Base-by-base conservation (phyloP, 345 rosid species). In the Abelmoschus esculentus region DNA sequence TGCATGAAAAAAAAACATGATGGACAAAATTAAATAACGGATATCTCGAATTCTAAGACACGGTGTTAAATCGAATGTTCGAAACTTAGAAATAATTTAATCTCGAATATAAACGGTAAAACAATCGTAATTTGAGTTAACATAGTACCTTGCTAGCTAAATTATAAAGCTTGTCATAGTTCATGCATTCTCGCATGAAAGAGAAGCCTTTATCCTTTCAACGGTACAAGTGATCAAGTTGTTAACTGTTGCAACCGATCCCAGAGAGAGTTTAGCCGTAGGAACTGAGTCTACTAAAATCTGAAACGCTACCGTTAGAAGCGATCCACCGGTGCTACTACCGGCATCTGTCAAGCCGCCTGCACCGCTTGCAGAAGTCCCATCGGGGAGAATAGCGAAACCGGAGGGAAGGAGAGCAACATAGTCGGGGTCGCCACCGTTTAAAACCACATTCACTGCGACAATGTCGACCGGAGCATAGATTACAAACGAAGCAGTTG, bases 171-270 rank as follows among this genome's bases (percentile, higher is more conserved):
- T 10, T 70, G 38, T 42, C 46, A 17, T 19, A 22, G 46, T 8
- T 80, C 80, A 76, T 29, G 83, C 80, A 67, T 47, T 69, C 57
- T 78, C 82, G 77, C 77, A 75, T 2, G 82, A 61, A 52, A 89
- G 78, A 15, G 89, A 69, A 62, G 81, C 82, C 74, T 85, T 88
- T 46, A 90, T 88, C 86, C 84, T 84, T 73, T 86, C 80, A 14
- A 84, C 83, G 4, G 97, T 89, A 83, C 87, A 69, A 0, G 83
- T 81, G 46, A 93, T 81, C 77, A 91, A 70, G 72, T 83, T 91
- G 84, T 93, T 92, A 19, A 83, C 83, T 17, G 97, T 93, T 13
- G 93, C 92, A 28, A 93, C 92, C 0, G 96, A 91, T 47, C 91
- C 96, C 53, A 86, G 78, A 61, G 90, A 85, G 32, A 89, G 86